Conservation (phyloP, 2,329 filamentous ascomycete species). For the Mycocentrospora acerina region DNA sequence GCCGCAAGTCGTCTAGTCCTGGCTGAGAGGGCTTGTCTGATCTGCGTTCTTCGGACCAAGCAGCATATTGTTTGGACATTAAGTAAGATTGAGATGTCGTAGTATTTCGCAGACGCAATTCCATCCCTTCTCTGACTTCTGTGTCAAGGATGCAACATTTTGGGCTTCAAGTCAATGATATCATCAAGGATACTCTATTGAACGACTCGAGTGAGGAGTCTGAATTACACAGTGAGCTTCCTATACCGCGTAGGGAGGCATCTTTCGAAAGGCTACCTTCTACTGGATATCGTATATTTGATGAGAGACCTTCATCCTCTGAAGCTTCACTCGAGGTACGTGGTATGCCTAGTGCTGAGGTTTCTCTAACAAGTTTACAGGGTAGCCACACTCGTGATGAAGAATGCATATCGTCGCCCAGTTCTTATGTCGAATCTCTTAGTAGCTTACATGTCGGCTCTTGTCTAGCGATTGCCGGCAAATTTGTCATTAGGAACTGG, state of each 20-base stretch:
- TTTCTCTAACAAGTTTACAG: background rate
- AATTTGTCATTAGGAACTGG: conserved; percentile 48
- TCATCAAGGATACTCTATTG: background rate
- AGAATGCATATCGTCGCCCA: conserved; percentile 2
- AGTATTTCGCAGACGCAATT: background rate
- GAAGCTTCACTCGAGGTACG: background rate
- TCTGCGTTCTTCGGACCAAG: conserved; percentile 1
- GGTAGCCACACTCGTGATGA: background rate
- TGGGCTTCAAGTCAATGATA: background rate
- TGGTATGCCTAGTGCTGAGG: background rate
- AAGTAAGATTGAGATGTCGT: too few relatives aligned
- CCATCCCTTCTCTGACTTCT: background rate
- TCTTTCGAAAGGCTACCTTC: too few relatives aligned
- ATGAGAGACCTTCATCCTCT: background rate
- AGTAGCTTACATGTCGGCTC: background rate
- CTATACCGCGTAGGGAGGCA: too few relatives aligned
- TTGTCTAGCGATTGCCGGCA: background rate
- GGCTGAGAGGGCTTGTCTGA: background rate
- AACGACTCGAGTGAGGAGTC: background rate
- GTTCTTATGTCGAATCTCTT: background rate
- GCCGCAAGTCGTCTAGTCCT: conserved; percentile 5
- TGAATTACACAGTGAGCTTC: too few relatives aligned
- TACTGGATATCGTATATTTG: conserved; percentile 3
- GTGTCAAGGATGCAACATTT: background rate
- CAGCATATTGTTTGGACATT: too few relatives aligned